A percentile compares a stretch with the other conserved stretches of the same genome.
phyloP scores from a whole-genome alignment of 2,329 filamentous ascomycete species.

The Uncinocarpus reesii region DNA sequence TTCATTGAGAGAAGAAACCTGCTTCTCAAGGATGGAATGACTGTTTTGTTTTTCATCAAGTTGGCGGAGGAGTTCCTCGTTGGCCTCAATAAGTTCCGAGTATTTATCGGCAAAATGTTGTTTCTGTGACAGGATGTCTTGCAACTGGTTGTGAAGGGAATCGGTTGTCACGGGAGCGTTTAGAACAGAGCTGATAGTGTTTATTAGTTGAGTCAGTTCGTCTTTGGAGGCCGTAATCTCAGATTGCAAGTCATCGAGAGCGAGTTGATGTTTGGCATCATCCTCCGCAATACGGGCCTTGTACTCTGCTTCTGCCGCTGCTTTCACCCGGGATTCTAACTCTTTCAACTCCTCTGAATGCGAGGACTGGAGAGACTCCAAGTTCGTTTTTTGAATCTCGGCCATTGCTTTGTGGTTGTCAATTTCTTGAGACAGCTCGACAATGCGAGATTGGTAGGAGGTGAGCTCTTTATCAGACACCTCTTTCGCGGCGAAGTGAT shows the following conservation, averaged over 20 bases:
- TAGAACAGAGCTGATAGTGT: slow-evolving; percentile 43
- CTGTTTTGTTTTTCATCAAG: slow-evolving; percentile 24
- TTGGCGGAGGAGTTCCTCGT: slow-evolving; percentile 32
- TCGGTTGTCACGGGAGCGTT: slow-evolving; percentile 44
- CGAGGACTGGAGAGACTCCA: slow-evolving; percentile 44
- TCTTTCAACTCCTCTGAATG: slow-evolving; percentile 40
- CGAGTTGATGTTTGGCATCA: slow-evolving; percentile 50
- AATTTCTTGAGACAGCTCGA: slow-evolving; percentile 48
- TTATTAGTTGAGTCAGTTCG: slow-evolving; percentile 54
- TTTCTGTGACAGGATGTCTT: slow-evolving; percentile 40
- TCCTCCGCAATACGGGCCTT: slow-evolving; percentile 38
- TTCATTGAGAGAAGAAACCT: slow-evolving; percentile 31
- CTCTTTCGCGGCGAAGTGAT: slow-evolving; percentile 52
- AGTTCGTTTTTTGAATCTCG: slow-evolving; percentile 44
- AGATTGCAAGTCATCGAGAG: slow-evolving; percentile 49
- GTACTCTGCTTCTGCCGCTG: slow-evolving; percentile 30
- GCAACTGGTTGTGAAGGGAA: slow-evolving; percentile 53
- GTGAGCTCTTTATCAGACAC: slow-evolving; percentile 43
- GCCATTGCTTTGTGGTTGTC: slow-evolving; percentile 47
- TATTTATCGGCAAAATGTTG: slow-evolving; percentile 36
- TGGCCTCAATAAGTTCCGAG: slow-evolving; percentile 32
- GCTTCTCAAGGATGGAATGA: slow-evolving; percentile 28
- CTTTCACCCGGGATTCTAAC: slow-evolving; percentile 30
- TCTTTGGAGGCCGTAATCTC: slow-evolving; percentile 58
- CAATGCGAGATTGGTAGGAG: slow-evolving; percentile 35